A percentile compares a stretch with the other conserved stretches of the same genome.
These are phyloP conservation scores for Fusarium sterilihyphosum DNA, from an alignment of 2,329 filamentous ascomycete species.

Conservation along the genomic window DNA sequence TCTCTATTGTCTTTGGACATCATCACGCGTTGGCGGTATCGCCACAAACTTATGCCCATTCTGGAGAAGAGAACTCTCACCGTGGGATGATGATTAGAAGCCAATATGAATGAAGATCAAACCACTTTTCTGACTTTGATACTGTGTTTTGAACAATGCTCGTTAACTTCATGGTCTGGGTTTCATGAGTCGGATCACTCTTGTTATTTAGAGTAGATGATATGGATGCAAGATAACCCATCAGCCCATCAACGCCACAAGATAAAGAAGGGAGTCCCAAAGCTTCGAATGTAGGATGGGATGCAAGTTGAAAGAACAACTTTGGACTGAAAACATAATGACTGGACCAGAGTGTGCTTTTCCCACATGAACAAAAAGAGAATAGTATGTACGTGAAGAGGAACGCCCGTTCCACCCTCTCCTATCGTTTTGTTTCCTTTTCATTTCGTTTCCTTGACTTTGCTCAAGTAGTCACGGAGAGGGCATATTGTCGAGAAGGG, in stretches of 20 bases:
- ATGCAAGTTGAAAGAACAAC: neutral
- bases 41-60: neutral
- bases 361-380: neutral
- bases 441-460: neutral
- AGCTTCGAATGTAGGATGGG: neutral
- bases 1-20: conserved; percentile 2
- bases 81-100: neutral
- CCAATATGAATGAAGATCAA: neutral
- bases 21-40: neutral
- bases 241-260: conserved; percentile 10
- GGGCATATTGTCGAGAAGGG: conserved; percentile 30
- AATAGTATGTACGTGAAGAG: conserved; percentile 29
- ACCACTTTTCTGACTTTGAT: neutral
- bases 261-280: neutral
- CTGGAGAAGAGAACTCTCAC: neutral
- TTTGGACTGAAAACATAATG: conserved; percentile 4
- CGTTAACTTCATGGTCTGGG: neutral
- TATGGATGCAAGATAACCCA: conserved; percentile 9
- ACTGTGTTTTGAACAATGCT: neutral
- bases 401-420: neutral
- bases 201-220: conserved; percentile 11
- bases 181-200: neutral
- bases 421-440: neutral
- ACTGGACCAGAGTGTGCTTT: conserved; percentile 21
- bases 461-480: conserved; percentile 1